Evolutionary conservation across 1,139 yeast species (phyloP), one percentile per base, ranked within the genome.

Genomic region (Scheffersomyces segobiensis): DNA sequence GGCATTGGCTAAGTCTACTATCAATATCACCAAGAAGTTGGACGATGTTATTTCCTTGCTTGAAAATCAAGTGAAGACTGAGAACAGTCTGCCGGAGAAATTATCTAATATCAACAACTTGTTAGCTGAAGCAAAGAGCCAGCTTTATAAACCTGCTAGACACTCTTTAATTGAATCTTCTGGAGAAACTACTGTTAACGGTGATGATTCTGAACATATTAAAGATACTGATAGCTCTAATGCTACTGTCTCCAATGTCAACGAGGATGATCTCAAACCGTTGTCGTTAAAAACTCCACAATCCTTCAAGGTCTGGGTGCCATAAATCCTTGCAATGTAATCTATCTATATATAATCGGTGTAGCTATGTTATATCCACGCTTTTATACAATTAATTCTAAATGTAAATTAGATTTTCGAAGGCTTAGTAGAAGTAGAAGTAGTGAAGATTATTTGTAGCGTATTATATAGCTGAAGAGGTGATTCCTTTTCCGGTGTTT

Each of bases 281-380:
- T 80, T 91, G 54, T 90, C 97, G 50, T 78, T 89, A 61, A 93
- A 89, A 64, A 82, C 91, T 18, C 97, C 97, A 3, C 96, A 90
- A 71, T 78, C 87, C 48, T 93, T 91, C 73, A 90, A 93, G 72
- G 89, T 91, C 65, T 93, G 98, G 98, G 90, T 89, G 53, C 84
- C 84, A 48, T 80, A 67, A 32, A 32, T 32, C 12, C 42, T 32
- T 32, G 42, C 42, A 32, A 32, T 32, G 42, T 32, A 32, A 32
- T 32, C 17, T 32, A 32, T 14, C 42, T 32, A 32, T 12, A 24
- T 32, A 5, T 32, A 14, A 32, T 32, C 17, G 42, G 17, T 10
- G 7, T 32, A 32, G 17, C 42, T 32, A 32, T 32, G 42, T 32
- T 7, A 32, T 32, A 32, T 32, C 32, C 42, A 32, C 42, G 42